phyloP scores from a whole-genome alignment of 352 stramenopile genomes.

The Blastocystis sp. region DNA sequence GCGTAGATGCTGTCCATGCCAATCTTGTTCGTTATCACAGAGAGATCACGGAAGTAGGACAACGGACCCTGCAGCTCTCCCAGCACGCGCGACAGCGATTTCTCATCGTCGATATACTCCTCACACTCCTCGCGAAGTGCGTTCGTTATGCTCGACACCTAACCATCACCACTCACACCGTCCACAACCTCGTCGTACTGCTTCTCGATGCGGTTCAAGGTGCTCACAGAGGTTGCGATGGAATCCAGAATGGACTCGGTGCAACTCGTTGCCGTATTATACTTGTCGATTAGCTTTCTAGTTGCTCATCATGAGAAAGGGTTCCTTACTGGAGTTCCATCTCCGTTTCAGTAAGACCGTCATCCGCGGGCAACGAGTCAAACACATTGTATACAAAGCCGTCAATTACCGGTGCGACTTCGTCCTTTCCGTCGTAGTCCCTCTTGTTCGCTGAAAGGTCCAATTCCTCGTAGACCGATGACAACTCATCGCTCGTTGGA shows the following conservation, averaged over 20 bases:
- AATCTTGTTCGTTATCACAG: conserved; percentile 69
- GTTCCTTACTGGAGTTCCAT: conserved; percentile 7
- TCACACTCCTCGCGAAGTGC: conserved; percentile 55
- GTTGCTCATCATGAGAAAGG: neutral
- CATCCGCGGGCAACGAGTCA: neutral
- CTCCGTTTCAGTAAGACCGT: neutral
- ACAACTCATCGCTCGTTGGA: conserved; percentile 36
- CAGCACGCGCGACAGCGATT: conserved; percentile 40
- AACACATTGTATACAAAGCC: neutral
- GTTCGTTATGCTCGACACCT: conserved; percentile 36
- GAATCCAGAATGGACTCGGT: conserved; percentile 17
- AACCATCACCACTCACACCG: neutral
- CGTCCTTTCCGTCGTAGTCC: neutral
- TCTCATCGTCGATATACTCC: conserved; percentile 60
- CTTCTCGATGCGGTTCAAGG: conserved; percentile 7
- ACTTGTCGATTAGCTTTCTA: conserved; percentile 25
- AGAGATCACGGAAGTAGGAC: conserved; percentile 58
- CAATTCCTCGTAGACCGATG: conserved; percentile 47
- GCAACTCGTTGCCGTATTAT: neutral
- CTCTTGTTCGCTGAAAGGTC: neutral
- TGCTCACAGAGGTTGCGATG: neutral
- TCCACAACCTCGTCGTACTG: conserved; percentile 15
- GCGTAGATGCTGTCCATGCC: conserved; percentile 43
- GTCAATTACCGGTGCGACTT: neutral
- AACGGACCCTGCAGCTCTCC: conserved; percentile 23